phyloP scores from a whole-genome alignment of 495 filamentous ascomycete species.

The Penicillium riverlandense region DNA sequence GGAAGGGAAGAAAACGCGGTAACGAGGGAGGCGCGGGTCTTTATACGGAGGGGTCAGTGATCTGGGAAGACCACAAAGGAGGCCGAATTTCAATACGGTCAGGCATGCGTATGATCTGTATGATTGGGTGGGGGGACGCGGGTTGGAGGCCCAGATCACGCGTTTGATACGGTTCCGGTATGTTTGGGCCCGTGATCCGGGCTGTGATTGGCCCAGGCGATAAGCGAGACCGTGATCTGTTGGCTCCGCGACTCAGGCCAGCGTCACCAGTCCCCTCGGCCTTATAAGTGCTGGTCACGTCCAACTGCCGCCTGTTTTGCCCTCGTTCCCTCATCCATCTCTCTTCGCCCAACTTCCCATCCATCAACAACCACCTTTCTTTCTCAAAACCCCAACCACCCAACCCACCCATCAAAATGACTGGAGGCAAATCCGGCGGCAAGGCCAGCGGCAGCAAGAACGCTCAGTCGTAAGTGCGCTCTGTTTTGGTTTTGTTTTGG shows the following conservation, averaged over 20 bases:
- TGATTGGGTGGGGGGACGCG: too few relatives aligned
- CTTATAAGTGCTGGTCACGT: conserved; percentile 41
- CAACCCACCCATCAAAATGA: conserved; percentile 71
- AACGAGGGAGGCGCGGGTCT: conserved; percentile 39
- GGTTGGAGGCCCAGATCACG: neutral
- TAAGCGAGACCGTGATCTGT: conserved; percentile 21
- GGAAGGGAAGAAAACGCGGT: conserved; percentile 34
- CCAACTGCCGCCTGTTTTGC: conserved; percentile 19
- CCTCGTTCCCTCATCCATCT: conserved; percentile 18
- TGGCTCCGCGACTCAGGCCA: conserved; percentile 25
- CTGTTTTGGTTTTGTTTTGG: conserved; percentile 13
- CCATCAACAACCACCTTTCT: conserved; percentile 4
- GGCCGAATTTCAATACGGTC: conserved; percentile 47
- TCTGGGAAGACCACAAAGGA: conserved; percentile 34
- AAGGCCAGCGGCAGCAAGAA: conserved; percentile 97
- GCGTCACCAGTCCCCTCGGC: conserved; percentile 37
- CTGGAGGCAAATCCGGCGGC: conserved; percentile 97
- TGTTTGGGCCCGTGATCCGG: neutral
- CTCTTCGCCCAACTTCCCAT: conserved; percentile 4
- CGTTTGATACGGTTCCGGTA: conserved; percentile 3
- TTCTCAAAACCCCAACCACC: conserved; percentile 17
- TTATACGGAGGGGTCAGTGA: conserved; percentile 47
- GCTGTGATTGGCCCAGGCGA: neutral
- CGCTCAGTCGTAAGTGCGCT: conserved; percentile 72
- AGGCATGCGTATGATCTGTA: conserved; percentile 40